A percentile compares a stretch with the other conserved stretches of the same genome.
Conservation (phyloP, 2,329 filamentous ascomycete species). For the Leptosphaerulina australis region DNA sequence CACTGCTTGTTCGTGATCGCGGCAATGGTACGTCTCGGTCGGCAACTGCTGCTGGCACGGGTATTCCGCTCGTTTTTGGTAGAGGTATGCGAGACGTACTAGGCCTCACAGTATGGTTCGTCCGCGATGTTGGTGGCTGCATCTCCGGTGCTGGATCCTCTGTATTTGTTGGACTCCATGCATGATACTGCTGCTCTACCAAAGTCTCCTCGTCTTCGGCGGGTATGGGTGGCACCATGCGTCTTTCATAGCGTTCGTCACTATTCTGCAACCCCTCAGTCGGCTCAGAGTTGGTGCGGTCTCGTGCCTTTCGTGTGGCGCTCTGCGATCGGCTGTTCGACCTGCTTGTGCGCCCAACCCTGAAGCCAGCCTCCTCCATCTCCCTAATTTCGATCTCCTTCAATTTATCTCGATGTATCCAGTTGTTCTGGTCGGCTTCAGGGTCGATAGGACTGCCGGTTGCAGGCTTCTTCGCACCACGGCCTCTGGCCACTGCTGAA, state of each 20-base stretch:
- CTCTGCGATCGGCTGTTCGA: slow-evolving; percentile 48
- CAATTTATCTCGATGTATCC: slow-evolving; percentile 86
- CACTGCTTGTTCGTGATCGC: slow-evolving; percentile 64
- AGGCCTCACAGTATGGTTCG: slow-evolving; percentile 58
- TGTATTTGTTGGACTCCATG: slow-evolving; percentile 76
- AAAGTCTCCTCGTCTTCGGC: slow-evolving; percentile 52
- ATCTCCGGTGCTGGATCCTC: slow-evolving; percentile 73
- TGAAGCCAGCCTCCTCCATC: slow-evolving; percentile 77
- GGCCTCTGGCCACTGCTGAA: slow-evolving; percentile 13
- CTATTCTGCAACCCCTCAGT: slow-evolving; percentile 30
- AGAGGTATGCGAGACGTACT: slow-evolving; percentile 83
- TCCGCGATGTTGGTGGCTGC: slow-evolving; percentile 51
- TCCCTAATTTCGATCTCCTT: slow-evolving; percentile 81
- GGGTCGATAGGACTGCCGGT: slow-evolving; percentile 24
- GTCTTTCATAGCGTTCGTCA: slow-evolving; percentile 40
- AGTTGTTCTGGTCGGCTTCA: slow-evolving; percentile 68
- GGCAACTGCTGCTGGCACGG: slow-evolving; percentile 72
- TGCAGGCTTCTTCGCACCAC: slow-evolving; percentile 36
- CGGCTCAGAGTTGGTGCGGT: slow-evolving; percentile 43
- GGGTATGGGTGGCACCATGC: slow-evolving; percentile 47
- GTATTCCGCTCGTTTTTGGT: slow-evolving; percentile 77
- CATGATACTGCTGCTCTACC: slow-evolving; percentile 24
- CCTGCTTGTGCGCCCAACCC: slow-evolving; percentile 54
- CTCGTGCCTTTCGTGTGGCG: slow-evolving; percentile 33
- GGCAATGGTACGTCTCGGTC: slow-evolving; percentile 74